Evolutionary conservation across 805 yeast species (phyloP), one percentile per base, ranked within the genome.

Genomic region (Candida methanosorbosa): DNA sequence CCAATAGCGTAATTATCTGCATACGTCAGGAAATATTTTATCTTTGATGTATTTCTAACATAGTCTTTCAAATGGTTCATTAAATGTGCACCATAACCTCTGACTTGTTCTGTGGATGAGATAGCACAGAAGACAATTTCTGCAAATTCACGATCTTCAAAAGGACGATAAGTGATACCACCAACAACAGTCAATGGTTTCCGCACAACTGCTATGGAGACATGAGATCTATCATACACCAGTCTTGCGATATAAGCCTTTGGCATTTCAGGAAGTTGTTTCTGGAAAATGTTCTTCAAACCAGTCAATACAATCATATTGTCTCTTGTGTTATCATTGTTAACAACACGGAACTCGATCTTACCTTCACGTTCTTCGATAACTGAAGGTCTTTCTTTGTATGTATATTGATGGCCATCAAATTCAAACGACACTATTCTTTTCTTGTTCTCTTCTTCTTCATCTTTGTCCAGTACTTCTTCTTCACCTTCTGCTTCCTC

Each of bases 1-100:
- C 99, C 99, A 58, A 92, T 90, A 37, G 99, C 99, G 57, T 92
- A 92, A 60, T 92, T 92, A 66, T 92, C 99, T 4, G 99, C 99
- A 62, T 92, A 90, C 1, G 97, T 90, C 42, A 90, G 59, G 52
- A 90, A 90, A 56, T 90, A 80, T 59, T 77, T 78, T 37, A 90
- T 80, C 19, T 81, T 83, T 8, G 94, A 75, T 0, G 97, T 87
- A 16, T 86, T 80, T 45, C 86, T 69, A 27, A 92, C 97, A 57
- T 90, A 92, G 59, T 92, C 98, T 53, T 92, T 92, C 46, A 92
- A 64, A 62, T 92, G 99, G 57, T 92, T 92, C 99, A 92, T 92
- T 50, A 92, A 59, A 59, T 92, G 98, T 0, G 98, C 98, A 59
- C 99, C 99, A 54, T 92, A 92, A 24, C 98, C 99, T 43, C 97